A percentile compares a stretch with the other conserved stretches of the same genome.
These are phyloP conservation scores for Kwoniella newhampshirensis DNA, from an alignment of 768 basidiomycete species.

Conservation along the genomic window DNA sequence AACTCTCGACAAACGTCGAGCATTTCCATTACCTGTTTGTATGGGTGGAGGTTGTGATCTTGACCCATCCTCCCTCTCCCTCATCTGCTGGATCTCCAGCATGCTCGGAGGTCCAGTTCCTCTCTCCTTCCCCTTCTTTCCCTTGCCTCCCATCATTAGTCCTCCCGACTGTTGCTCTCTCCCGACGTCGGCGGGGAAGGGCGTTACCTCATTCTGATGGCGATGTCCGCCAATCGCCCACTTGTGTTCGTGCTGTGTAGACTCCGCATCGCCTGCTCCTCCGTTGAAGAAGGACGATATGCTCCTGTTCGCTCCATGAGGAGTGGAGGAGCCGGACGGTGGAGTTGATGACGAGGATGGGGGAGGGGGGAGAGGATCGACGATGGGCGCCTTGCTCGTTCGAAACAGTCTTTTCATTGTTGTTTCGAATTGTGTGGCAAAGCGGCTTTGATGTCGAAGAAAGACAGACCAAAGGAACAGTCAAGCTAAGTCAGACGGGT, in stretches of 20 bases:
- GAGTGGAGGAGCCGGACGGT: slow-evolving; percentile 15
- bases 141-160: background rate
- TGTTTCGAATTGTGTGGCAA: too few relatives aligned
- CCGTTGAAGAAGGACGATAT: slow-evolving; percentile 3
- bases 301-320: background rate
- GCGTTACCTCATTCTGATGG: slow-evolving; percentile 27
- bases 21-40: background rate
- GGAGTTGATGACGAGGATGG: slow-evolving; percentile 9
- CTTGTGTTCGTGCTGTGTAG: slow-evolving; percentile 12
- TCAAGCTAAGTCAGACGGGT: too few relatives aligned
- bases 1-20: background rate
- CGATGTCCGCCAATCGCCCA: slow-evolving; percentile 13
- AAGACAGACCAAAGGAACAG: too few relatives aligned
- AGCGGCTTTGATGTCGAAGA: too few relatives aligned
- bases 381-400: slow-evolving; percentile 31
- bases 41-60: slow-evolving; percentile 7
- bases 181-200: slow-evolving; percentile 38
- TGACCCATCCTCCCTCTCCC: slow-evolving; percentile 20
- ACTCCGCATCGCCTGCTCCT: background rate
- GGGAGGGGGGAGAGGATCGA: slow-evolving; percentile 42
- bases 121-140: slow-evolving; percentile 23
- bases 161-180: slow-evolving; percentile 6
- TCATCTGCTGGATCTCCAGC: slow-evolving; percentile 31
- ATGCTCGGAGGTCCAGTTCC: slow-evolving; percentile 23
- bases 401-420: slow-evolving; percentile 46